Percentiles rank a stretch among this genome's conserved stretches.
phyloP scores from a whole-genome alignment of 768 basidiomycete genomes.

The Termitomyces sp. region DNA sequence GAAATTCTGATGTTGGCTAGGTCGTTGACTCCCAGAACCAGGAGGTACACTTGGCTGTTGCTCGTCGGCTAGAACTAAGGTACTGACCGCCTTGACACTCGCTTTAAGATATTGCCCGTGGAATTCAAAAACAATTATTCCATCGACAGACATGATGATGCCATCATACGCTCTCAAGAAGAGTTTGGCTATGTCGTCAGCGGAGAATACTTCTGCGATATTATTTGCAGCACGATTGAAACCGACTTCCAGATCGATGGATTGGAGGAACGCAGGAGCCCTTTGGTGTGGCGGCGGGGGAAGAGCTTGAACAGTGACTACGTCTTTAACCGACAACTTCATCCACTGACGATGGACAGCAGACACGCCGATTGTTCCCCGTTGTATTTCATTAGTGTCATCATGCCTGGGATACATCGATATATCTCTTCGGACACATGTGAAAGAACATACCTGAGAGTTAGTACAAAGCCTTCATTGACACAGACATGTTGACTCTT shows the following conservation, averaged over 20 bases:
- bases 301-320: conserved; percentile 64
- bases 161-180: conserved; percentile 75
- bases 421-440: not conserved
- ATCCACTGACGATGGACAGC: conserved; percentile 86
- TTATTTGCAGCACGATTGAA: conserved; percentile 53
- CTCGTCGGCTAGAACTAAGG: conserved; percentile 58
- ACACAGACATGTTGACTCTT: conserved; percentile 71
- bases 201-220: conserved; percentile 67
- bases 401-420: conserved; percentile 53
- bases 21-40: conserved; percentile 22
- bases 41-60: conserved; percentile 40
- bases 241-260: conserved; percentile 76
- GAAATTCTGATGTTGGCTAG: conserved; percentile 29
- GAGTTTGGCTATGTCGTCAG: conserved; percentile 77
- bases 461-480: conserved; percentile 67
- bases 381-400: conserved; percentile 62
- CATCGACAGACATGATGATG: conserved; percentile 62
- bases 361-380: conserved; percentile 73
- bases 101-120: conserved; percentile 81
- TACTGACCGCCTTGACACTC: conserved; percentile 51
- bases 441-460: conserved; percentile 55
- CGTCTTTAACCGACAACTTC: conserved; percentile 74
- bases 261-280: conserved; percentile 63
- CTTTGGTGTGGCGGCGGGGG: conserved; percentile 43
- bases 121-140: conserved; percentile 82